A percentile compares a stretch with the other conserved stretches of the same genome.
These are phyloP conservation scores for Amauroascus niger DNA, from an alignment of 2,329 filamentous ascomycete genomes.

Conservation along the genomic window DNA sequence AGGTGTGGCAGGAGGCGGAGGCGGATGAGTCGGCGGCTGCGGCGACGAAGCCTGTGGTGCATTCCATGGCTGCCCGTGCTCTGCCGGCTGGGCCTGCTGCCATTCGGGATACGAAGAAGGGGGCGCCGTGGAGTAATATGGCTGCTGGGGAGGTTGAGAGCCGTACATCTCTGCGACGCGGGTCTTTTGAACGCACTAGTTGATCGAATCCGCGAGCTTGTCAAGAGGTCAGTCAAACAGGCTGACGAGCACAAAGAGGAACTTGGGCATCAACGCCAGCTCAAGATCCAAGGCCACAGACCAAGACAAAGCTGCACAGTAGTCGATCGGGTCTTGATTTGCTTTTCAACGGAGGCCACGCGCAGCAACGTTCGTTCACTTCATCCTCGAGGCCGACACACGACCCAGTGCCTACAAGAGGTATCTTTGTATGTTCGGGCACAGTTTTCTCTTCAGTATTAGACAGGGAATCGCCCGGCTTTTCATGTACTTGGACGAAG, in stretches of 20 bases:
- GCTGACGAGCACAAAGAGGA: neutral
- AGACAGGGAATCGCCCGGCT: neutral
- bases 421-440: too few species aligned
- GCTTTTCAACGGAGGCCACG: neutral
- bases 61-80: slow-evolving; percentile 19
- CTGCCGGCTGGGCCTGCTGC: slow-evolving; percentile 23
- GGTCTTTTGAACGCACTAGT: neutral
- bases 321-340: neutral
- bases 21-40: slow-evolving; percentile 17
- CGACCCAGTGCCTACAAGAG: neutral
- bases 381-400: neutral
- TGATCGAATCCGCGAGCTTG: neutral
- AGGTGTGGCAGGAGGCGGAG: slow-evolving; percentile 20
- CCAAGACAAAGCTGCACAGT: neutral
- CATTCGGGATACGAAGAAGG: slow-evolving; percentile 32
- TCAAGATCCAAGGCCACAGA: neutral
- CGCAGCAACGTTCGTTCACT: neutral
- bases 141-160: slow-evolving; percentile 20
- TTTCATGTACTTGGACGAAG: too few species aligned
- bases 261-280: neutral
- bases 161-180: slow-evolving; percentile 27
- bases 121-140: slow-evolving; percentile 19
- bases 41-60: slow-evolving; percentile 16
- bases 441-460: too few species aligned
- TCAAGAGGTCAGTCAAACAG: neutral